Percentiles rank a stretch among this genome's conserved stretches.
These are phyloP conservation scores for Nigrospora osmanthi DNA, from an alignment of 2,329 filamentous ascomycete genomes.

Conservation along the genomic window DNA sequence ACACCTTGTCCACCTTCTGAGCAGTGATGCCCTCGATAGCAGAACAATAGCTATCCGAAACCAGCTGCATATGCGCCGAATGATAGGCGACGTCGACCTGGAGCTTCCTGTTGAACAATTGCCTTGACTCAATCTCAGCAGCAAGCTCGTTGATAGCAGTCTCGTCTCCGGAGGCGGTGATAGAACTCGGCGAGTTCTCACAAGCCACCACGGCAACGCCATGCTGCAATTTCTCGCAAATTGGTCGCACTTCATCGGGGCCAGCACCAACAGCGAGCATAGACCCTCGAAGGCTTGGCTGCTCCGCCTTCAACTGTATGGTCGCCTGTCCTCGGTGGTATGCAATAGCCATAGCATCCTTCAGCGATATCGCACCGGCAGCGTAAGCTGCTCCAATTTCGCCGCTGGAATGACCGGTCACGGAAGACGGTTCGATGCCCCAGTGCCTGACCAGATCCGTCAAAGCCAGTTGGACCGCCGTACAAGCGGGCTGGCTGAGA, in stretches of 20 bases:
- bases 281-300: slow-evolving; percentile 30
- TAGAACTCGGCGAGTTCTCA: slow-evolving; percentile 14
- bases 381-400: slow-evolving; percentile 15
- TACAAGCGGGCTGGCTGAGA: slow-evolving; percentile 26
- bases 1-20: not conserved
- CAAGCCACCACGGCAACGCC: slow-evolving; percentile 17
- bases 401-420: slow-evolving; percentile 17
- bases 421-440: slow-evolving; percentile 16
- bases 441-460: slow-evolving; percentile 24
- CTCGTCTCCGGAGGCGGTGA: slow-evolving; percentile 12
- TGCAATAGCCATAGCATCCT: slow-evolving; percentile 14
- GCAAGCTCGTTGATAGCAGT: slow-evolving; percentile 13
- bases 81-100: slow-evolving; percentile 15
- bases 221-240: slow-evolving; percentile 11
- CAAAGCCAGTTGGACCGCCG: slow-evolving; percentile 32
- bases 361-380: slow-evolving; percentile 16
- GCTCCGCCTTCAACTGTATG: slow-evolving; percentile 25
- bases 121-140: slow-evolving; percentile 6
- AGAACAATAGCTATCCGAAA: slow-evolving; percentile 13
- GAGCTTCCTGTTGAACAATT: slow-evolving; percentile 15
- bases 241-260: slow-evolving; percentile 24
- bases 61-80: slow-evolving; percentile 14
- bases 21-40: slow-evolving; percentile 1
- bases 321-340: slow-evolving; percentile 31
- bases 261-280: slow-evolving; percentile 47